Base-by-base conservation (phyloP, 2,329 filamentous ascomycete species). In the Aureobasidium sp. region DNA sequence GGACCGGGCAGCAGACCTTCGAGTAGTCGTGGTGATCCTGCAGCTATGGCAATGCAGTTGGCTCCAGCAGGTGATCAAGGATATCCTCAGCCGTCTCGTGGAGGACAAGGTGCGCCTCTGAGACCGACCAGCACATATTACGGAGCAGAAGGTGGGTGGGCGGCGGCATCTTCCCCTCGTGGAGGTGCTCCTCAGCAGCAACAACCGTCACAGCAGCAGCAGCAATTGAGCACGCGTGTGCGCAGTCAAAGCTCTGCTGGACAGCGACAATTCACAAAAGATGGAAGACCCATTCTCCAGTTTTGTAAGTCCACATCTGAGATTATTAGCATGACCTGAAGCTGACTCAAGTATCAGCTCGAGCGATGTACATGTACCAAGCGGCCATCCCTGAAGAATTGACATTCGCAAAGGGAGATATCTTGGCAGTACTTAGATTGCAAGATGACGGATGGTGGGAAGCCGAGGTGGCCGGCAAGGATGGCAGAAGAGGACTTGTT, bases 361-460 rank as follows among this genome's bases (percentile, higher is more conserved):
- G 93, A 46, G 93, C 94, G 29, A 82, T 97, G 79, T 99, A 97
- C 75, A 86, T 90, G 79, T 99, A 99, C 74, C 86, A 89, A 71
- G 92, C 94, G 2, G 93, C 92, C 26, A 99, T 99, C 63, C 91
- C 93, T 0, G 94, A 97, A 73, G 95, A 99, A 76, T 79, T 99
- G 24, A 88, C 89, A 15, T 99, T 99, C 74, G 81, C 82, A 51
- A 99, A 99, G 78, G 92, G 92, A 52, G 95, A 99, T 71, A 86
- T 93, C 63, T 81, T 99, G 15, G 91, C 93, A 2, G 87, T 99
- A 15, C 79, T 97, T 51, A 84, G 92, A 64, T 85, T 96, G 70
- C 94, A 99, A 76, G 94, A 99, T 73, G 94, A 99, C 72, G 94
- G 94, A 24, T 99, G 94, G 94, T 99, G 95, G 94, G 94, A 99